Percentiles rank a stretch among this genome's conserved stretches.
Evolutionary conservation across 2,329 filamentous ascomycete genomes (phyloP).

Genomic region (Tolypocladium sp.): DNA sequence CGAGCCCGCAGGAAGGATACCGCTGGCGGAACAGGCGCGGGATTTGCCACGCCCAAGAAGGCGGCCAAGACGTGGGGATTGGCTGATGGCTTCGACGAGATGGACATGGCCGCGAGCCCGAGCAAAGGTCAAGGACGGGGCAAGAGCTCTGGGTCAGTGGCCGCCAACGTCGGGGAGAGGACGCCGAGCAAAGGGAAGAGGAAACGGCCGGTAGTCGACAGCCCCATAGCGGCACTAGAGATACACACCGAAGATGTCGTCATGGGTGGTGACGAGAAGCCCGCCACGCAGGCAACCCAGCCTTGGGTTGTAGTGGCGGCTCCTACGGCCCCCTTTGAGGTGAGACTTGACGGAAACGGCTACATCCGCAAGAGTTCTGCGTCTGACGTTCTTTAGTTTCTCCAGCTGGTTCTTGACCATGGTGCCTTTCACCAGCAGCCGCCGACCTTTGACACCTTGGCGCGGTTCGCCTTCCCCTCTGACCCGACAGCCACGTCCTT

Average conservation of each 20-base stretch:
- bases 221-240: slow-evolving; percentile 55
- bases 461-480: slow-evolving; percentile 56
- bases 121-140: slow-evolving; percentile 36
- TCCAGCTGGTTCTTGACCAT: slow-evolving; percentile 58
- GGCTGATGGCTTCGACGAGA: slow-evolving; percentile 70
- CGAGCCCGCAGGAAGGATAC: slow-evolving; percentile 37
- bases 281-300: slow-evolving; percentile 8
- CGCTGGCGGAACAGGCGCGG: slow-evolving; percentile 11
- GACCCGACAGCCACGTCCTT: slow-evolving; percentile 47
- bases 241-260: slow-evolving; percentile 34
- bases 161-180: slow-evolving; percentile 36
- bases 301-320: slow-evolving; percentile 12
- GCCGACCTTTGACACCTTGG: slow-evolving; percentile 58
- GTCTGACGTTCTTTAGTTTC: slow-evolving; percentile 28
- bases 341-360: slow-evolving; percentile 14
- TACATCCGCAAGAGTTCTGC: not conserved
- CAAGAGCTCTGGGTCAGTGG: slow-evolving; percentile 31
- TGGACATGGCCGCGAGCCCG: slow-evolving; percentile 46
- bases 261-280: slow-evolving; percentile 20
- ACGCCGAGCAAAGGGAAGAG: slow-evolving; percentile 63
- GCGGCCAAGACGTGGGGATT: slow-evolving; percentile 44
- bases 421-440: slow-evolving; percentile 43
- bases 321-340: slow-evolving; percentile 31
- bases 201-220: slow-evolving; percentile 57
- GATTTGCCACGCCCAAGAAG: slow-evolving; percentile 51